Percentiles rank a stretch among this genome's conserved stretches.
phyloP scores from a whole-genome alignment of 805 yeast species.

The Lipomyces oligophaga region DNA sequence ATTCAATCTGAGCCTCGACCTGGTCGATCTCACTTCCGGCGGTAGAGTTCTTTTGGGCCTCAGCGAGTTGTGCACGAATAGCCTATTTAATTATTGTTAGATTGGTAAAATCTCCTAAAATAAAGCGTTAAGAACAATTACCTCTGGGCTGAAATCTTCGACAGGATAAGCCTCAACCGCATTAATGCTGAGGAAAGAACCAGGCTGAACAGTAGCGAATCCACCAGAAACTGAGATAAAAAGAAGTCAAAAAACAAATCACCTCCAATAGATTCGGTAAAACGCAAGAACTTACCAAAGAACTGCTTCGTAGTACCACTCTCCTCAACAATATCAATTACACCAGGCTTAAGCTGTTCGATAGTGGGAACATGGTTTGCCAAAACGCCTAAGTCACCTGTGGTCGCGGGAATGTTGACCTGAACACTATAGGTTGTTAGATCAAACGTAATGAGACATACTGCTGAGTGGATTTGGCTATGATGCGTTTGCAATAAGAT shows the following conservation, averaged over 20 bases:
- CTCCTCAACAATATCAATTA: constrained; percentile 83
- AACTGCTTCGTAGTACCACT: constrained; percentile 68
- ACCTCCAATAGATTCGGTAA: background rate
- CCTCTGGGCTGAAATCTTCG: constrained; percentile 43
- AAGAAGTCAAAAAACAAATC: background rate
- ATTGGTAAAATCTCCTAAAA: background rate
- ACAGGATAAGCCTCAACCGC: constrained; percentile 94
- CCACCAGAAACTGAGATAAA: constrained; percentile 86
- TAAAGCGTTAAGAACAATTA: background rate
- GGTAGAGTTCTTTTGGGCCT: constrained; percentile 86
- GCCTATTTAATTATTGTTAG: constrained; percentile 38
- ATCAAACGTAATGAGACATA: no score
- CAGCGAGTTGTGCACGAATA: constrained; percentile 76
- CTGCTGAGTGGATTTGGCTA: no score
- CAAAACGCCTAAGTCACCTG: constrained; percentile 94
- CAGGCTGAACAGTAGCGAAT: constrained; percentile 93
- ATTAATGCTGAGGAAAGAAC: constrained; percentile 81
- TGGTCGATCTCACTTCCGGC: constrained; percentile 77
- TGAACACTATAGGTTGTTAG: constrained; percentile 44
- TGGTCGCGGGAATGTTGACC: constrained; percentile 92
- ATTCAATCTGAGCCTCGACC: constrained; percentile 91
- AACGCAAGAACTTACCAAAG: constrained; percentile 43
- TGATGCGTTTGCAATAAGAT: no score
- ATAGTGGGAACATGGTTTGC: constrained; percentile 97
- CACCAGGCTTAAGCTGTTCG: constrained; percentile 94